These are phyloP conservation scores for Termitomyces eurrhizus DNA, from an alignment of 768 basidiomycete species.

Conservation along the genomic window DNA sequence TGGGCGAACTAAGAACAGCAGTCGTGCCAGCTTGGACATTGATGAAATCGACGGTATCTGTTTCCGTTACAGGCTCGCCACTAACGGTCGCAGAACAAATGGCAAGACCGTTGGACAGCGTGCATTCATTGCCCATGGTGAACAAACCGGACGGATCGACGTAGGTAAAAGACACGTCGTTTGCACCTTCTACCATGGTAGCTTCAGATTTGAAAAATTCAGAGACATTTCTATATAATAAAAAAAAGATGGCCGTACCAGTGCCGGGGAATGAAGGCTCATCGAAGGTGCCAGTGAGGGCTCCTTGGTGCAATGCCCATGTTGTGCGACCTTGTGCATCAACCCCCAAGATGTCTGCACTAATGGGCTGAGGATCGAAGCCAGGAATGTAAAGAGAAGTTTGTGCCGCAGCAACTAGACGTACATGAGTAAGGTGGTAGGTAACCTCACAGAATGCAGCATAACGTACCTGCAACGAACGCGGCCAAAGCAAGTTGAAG, in stretches of 20 bases:
- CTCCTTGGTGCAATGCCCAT: slow-evolving; percentile 21
- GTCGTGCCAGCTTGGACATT: slow-evolving; percentile 18
- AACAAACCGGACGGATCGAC: slow-evolving; percentile 9
- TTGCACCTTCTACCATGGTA: slow-evolving; percentile 23
- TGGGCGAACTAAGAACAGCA: slow-evolving; percentile 1
- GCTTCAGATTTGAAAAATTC: slow-evolving; percentile 12
- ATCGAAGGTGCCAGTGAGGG: slow-evolving; percentile 11
- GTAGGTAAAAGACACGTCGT: slow-evolving; percentile 19
- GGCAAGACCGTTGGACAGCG: slow-evolving; percentile 16
- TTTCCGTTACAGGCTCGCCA: slow-evolving; percentile 16
- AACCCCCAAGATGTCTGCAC: slow-evolving; percentile 23
- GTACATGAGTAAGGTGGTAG: neutral
- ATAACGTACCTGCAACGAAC: neutral
- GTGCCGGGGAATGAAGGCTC: slow-evolving; percentile 18
- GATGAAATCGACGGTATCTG: slow-evolving; percentile 13
- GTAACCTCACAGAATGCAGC: neutral
- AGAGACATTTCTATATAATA: neutral
- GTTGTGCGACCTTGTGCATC: slow-evolving; percentile 24
- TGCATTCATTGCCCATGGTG: slow-evolving; percentile 18
- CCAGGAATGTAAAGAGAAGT: slow-evolving; percentile 23
- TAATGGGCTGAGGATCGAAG: slow-evolving; percentile 24
- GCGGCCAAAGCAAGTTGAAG: neutral
- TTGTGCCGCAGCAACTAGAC: slow-evolving; percentile 18
- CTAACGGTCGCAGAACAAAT: slow-evolving; percentile 18
- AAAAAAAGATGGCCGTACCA: slow-evolving; percentile 12